Base-by-base conservation (phyloP, 225 moss, liverwort and hornwort species). In the Pleurozium schreberi region DNA sequence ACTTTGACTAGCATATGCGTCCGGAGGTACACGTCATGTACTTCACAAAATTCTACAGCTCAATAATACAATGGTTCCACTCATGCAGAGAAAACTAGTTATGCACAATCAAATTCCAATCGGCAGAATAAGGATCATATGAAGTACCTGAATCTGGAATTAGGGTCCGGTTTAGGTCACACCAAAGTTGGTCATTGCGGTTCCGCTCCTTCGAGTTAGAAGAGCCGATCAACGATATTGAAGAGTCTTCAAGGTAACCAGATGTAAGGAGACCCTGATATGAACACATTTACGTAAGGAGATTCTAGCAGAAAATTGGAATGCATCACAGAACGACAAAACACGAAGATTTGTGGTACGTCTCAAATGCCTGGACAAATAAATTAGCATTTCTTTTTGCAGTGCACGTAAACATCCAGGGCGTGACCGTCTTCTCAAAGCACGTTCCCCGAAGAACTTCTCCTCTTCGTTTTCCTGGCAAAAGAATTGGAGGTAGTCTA, bases 401-500 rank as follows among this genome's bases (percentile, higher is more conserved):
- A 57, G 55, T 87, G 81, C n/a, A 68, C 43, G 74, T 78, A 18
- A 81, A 89, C 87, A 78, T 68, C 77, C 87, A 87, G 87, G 40
- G 75, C 60, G 49, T 43, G 73, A 86, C 67, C 43, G n/a, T 42
- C 55, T 70, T 87, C 87, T 76, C 69, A 33, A 68, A 81, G 84
- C 68, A 67, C 80, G n/a, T 75, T 64, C 38, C 84, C 64, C 66
- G 69, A 88, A 83, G 75, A 91, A 88, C 58, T 67, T 65, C 50
- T 69, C 50, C 52, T 84, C 85, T 64, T 92, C 52, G 59, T 87
- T 61, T 65, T 84, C 61, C 84, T 83, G 66, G 69, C n/a, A 57
- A 90, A 93, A 84, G 86, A 91, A 91, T 81, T 52, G 81, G 86
- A 6, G 43, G 61, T 77, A 74, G 79, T 40, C 90, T 80, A 90